Evolutionary conservation across 163 green algal species (phyloP).

Genomic region (Coccomyxa subellipsoidea): DNA sequence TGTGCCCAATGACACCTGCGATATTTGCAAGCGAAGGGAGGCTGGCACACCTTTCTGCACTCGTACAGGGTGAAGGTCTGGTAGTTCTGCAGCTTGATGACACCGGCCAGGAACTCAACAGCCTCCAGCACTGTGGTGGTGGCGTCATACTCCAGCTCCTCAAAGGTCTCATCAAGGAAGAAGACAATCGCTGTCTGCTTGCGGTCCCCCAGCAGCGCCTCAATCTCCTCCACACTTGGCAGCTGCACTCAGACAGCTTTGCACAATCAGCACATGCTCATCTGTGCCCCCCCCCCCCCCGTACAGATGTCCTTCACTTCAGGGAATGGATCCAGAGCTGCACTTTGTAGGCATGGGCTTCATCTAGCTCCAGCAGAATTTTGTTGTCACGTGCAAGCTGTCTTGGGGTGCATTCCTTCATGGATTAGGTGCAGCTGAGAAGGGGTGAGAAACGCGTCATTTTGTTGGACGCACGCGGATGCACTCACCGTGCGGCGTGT

Average conservation of each 20-base stretch:
- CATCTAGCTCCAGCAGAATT: too few species aligned
- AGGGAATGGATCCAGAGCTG: too few species aligned
- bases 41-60: slow-evolving; percentile 59
- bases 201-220: slow-evolving; percentile 66
- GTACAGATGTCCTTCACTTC: too few species aligned
- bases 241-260: slow-evolving; percentile 44
- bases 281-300: too few species aligned
- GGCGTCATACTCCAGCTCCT: slow-evolving; percentile 80
- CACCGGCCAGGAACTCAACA: slow-evolving; percentile 79
- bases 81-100: slow-evolving; percentile 94
- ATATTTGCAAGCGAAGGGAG: too few species aligned
- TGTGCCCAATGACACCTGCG: too few species aligned
- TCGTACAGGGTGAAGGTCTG: slow-evolving; percentile 95
- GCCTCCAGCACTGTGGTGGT: slow-evolving; percentile 80
- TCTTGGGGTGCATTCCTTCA: too few species aligned
- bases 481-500: slow-evolving; percentile 66
- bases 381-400: too few species aligned
- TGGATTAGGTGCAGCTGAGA: too few species aligned
- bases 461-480: neutral
- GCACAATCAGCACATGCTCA: neutral
- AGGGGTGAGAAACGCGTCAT: too few species aligned
- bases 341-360: too few species aligned
- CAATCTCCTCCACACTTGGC: slow-evolving; percentile 84
- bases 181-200: slow-evolving; percentile 82
- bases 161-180: slow-evolving; percentile 96